phyloP scores from a whole-genome alignment of 2,329 filamentous ascomycete genomes.

The Scleromitrula shiraiana region DNA sequence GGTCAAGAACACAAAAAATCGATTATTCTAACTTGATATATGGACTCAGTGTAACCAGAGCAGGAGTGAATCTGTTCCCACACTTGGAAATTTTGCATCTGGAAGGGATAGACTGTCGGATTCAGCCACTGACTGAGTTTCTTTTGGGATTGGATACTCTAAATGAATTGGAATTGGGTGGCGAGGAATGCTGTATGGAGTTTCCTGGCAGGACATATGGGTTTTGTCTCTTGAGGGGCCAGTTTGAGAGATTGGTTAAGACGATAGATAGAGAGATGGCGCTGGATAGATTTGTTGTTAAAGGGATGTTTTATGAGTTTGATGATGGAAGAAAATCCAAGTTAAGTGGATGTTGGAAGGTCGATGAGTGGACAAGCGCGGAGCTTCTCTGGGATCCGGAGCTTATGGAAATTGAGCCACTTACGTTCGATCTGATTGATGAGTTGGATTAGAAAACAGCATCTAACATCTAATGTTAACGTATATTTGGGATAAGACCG shows the following conservation, averaged over 20 bases:
- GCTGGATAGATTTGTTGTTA: slow-evolving; percentile 37
- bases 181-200: too few relatives aligned
- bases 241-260: slow-evolving; percentile 37
- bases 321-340: slow-evolving; percentile 16
- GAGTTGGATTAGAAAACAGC: too few relatives aligned
- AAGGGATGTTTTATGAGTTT: slow-evolving; percentile 32
- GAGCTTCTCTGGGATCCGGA: too few relatives aligned
- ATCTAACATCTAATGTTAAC: too few relatives aligned
- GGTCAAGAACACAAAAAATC: slow-evolving; percentile 8
- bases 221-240: slow-evolving; percentile 38
- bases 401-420: too few relatives aligned
- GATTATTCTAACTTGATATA: neutral
- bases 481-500: too few relatives aligned
- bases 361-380: too few relatives aligned
- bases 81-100: neutral
- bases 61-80: too few relatives aligned
- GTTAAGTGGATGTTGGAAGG: too few relatives aligned
- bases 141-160: slow-evolving; percentile 28
- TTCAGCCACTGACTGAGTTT: neutral
- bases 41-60: slow-evolving; percentile 1
- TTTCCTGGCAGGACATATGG: too few relatives aligned
- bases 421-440: too few relatives aligned
- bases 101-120: neutral
- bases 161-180: slow-evolving; percentile 36
- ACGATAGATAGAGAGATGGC: slow-evolving; percentile 30